Conservation (phyloP, 305 asterid genomes). For the Petunia hybrid region DNA sequence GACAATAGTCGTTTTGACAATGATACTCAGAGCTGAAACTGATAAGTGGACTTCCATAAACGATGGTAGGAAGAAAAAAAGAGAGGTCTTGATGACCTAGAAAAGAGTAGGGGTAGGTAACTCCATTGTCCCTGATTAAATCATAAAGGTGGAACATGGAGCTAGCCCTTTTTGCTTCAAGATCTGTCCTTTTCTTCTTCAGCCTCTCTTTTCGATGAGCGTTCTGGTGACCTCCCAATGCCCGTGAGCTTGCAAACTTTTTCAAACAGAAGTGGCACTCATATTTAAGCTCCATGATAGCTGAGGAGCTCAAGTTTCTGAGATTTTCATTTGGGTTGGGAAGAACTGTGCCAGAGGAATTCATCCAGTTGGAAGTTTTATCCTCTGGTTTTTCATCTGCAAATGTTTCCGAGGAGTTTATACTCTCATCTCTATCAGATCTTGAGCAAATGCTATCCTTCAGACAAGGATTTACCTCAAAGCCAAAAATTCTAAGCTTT, state of each 20-base stretch:
- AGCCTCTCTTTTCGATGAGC: constrained; percentile 39
- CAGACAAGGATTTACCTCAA: constrained; percentile 34
- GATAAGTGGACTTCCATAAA: neutral
- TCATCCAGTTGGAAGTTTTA: neutral
- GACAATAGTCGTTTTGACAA: neutral
- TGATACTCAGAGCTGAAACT: neutral
- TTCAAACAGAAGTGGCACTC: constrained; percentile 35
- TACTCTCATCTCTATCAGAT: constrained; percentile 21
- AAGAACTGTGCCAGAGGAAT: neutral
- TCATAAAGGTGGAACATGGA: neutral
- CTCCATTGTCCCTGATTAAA: neutral
- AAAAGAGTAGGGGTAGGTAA: constrained; percentile 14
- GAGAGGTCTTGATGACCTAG: neutral
- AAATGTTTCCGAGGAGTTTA: constrained; percentile 21
- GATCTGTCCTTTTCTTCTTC: constrained; percentile 32
- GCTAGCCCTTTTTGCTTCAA: constrained; percentile 30
- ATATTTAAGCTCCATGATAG: constrained; percentile 3
- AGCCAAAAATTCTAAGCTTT: constrained; percentile 39
- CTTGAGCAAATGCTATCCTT: neutral
- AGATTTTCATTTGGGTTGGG: constrained; percentile 22
- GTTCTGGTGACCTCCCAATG: constrained; percentile 39
- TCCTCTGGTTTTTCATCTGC: neutral
- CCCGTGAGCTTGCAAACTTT: constrained; percentile 22
- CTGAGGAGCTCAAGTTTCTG: constrained; percentile 6
- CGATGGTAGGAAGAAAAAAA: neutral